phyloP scores from a whole-genome alignment of 139 green algal species.

The Haematococcus sp. region DNA sequence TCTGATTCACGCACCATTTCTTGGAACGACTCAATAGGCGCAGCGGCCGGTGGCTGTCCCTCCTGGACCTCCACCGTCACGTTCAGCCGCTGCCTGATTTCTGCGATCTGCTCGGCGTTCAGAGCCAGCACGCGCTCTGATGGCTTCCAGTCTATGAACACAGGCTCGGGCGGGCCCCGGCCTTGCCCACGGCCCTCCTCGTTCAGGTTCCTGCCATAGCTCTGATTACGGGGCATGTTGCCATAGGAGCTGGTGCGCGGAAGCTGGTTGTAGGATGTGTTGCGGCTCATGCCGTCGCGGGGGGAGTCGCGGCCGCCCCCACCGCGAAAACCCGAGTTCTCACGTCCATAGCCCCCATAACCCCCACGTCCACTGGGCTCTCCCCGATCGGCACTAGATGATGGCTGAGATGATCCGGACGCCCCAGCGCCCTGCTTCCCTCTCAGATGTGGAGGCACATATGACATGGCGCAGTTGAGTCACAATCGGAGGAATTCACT shows the following conservation, averaged over 20 bases:
- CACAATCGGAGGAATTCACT: no score
- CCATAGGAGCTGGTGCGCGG: constrained; percentile 5
- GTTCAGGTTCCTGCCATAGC: not conserved
- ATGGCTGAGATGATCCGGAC: constrained; percentile 2
- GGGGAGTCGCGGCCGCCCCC: constrained; percentile 5
- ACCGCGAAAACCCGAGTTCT: constrained; percentile 9
- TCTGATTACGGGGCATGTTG: not conserved
- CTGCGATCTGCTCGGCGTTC: constrained; percentile 56
- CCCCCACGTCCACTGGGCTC: not conserved
- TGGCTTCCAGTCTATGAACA: constrained; percentile 51
- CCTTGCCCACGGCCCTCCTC: not conserved
- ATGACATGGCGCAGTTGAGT: constrained; percentile 24
- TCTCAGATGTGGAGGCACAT: constrained; percentile 55
- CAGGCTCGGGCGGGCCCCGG: constrained; percentile 6
- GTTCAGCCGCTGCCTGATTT: constrained; percentile 71
- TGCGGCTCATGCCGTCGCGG: constrained; percentile 5
- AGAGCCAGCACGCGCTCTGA: constrained; percentile 54
- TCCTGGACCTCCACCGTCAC: constrained; percentile 55
- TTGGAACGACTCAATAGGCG: constrained; percentile 74
- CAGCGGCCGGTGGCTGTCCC: constrained; percentile 27
- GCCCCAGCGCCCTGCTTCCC: constrained; percentile 8
- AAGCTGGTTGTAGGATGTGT: not conserved
- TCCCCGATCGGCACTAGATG: not conserved
- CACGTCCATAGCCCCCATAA: not conserved
- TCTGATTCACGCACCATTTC: constrained; percentile 62